phyloP scores from a whole-genome alignment of 2,329 filamentous ascomycete species.

The Arthrinium puccinioides region DNA sequence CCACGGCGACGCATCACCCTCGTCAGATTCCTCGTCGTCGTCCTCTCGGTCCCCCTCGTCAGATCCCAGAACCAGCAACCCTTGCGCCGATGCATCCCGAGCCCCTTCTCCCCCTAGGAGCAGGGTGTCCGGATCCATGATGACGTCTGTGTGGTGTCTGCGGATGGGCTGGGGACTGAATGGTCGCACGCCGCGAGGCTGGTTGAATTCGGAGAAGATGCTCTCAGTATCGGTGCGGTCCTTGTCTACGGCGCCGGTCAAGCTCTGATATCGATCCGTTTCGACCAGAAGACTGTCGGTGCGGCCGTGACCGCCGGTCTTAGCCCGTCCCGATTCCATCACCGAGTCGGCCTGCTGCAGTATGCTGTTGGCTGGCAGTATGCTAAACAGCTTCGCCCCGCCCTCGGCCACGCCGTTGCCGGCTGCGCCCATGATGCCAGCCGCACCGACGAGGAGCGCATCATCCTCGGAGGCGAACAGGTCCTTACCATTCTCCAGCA shows the following conservation, averaged over 20 bases:
- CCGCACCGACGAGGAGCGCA: constrained; percentile 9
- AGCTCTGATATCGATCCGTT: constrained; percentile 48
- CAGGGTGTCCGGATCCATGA: constrained; percentile 24
- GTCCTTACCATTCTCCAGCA: constrained; percentile 57
- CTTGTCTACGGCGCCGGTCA: constrained; percentile 39
- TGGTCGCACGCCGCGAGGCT: constrained; percentile 45
- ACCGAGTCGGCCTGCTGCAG: constrained; percentile 38
- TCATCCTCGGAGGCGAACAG: constrained; percentile 43
- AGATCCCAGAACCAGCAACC: constrained; percentile 2
- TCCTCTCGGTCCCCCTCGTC: neutral
- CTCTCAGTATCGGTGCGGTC: constrained; percentile 37
- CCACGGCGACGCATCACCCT: constrained; percentile 11
- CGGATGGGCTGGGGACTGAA: constrained; percentile 50
- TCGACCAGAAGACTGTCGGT: constrained; percentile 49
- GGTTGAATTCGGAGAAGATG: constrained; percentile 48
- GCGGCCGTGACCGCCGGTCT: constrained; percentile 29
- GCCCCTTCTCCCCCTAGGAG: constrained; percentile 10
- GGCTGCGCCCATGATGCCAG: constrained; percentile 19
- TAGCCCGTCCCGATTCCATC: constrained; percentile 22
- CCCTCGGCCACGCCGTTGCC: constrained; percentile 22
- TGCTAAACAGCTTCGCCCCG: constrained; percentile 53
- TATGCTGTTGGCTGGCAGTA: constrained; percentile 57
- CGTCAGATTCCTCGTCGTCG: constrained; percentile 10
- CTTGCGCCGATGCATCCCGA: constrained; percentile 6
- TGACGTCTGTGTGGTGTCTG: constrained; percentile 19